Evolutionary conservation across 495 filamentous ascomycete species (phyloP).

Genomic region (Xylaria acuta): DNA sequence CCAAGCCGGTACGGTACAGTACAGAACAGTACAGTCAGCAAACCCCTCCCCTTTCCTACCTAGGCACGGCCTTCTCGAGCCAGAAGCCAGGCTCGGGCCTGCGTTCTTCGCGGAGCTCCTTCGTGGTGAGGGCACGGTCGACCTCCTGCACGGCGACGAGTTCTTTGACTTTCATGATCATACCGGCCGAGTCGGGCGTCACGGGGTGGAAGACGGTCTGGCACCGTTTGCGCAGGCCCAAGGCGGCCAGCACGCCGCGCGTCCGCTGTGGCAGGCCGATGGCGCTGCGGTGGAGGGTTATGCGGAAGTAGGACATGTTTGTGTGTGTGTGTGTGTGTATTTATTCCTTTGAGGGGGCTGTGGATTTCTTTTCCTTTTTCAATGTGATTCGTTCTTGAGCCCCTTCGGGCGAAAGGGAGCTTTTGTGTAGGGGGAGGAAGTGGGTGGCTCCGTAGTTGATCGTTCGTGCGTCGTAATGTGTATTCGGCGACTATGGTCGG

Average conservation of each 20-base stretch:
- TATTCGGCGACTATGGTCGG: too few species aligned
- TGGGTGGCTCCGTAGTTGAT: background rate
- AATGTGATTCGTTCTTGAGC: background rate
- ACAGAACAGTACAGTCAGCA: background rate
- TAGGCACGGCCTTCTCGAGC: slow-evolving; percentile 68
- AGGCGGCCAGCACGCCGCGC: slow-evolving; percentile 81
- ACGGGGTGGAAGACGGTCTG: slow-evolving; percentile 93
- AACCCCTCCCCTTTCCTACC: slow-evolving; percentile 34
- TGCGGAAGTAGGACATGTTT: slow-evolving; percentile 89
- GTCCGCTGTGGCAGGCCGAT: slow-evolving; percentile 90
- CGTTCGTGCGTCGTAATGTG: background rate
- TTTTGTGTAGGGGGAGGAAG: background rate
- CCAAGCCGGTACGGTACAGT: too few species aligned
- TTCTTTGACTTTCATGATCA: slow-evolving; percentile 98
- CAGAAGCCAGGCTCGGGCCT: slow-evolving; percentile 86
- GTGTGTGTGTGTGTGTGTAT: background rate
- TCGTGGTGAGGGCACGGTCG: slow-evolving; percentile 68
- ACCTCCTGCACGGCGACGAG: slow-evolving; percentile 88
- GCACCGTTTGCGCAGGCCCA: slow-evolving; percentile 88
- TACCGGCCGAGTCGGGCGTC: slow-evolving; percentile 80
- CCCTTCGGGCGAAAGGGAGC: background rate
- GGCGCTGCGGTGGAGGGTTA: slow-evolving; percentile 89
- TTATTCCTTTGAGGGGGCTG: background rate
- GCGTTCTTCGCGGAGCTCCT: slow-evolving; percentile 75
- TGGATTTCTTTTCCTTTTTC: background rate